A percentile compares a stretch with the other conserved stretches of the same genome.
Conservation (phyloP, 306 rosid genomes). For the Arachis hypogaea region DNA sequence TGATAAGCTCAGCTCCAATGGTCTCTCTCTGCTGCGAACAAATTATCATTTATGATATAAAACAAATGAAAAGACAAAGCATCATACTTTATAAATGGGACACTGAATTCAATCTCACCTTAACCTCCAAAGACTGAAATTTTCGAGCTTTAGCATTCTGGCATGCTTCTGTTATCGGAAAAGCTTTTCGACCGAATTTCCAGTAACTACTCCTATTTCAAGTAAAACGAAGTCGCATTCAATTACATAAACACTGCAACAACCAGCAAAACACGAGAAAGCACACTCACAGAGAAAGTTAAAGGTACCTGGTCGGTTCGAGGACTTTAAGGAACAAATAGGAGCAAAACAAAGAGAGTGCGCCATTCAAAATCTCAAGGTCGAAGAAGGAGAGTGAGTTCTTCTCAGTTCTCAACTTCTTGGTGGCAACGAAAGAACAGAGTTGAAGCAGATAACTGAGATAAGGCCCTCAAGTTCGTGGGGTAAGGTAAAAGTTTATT, state of each 20-base stretch:
- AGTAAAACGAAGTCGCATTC: conserved; percentile 27
- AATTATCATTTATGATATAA: neutral
- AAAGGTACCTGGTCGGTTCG: conserved; percentile 69
- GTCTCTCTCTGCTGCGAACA: neutral
- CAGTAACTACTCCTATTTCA: conserved; percentile 48
- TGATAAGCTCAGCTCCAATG: neutral
- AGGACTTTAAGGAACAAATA: conserved; percentile 61
- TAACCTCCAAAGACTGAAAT: conserved; percentile 65
- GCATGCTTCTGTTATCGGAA: conserved; percentile 55
- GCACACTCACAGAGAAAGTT: neutral
- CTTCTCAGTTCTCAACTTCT: conserved; percentile 4
- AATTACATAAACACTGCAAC: conserved; percentile 10
- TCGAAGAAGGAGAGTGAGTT: conserved; percentile 33
- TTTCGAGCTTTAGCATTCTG: conserved; percentile 62
- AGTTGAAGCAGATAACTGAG: conserved; percentile 17
- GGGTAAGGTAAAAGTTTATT: conserved; percentile 19
- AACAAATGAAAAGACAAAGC: neutral
- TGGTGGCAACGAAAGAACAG: conserved; percentile 14
- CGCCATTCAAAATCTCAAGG: conserved; percentile 58
- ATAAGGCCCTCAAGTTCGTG: conserved; percentile 44
- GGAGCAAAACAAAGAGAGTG: conserved; percentile 54
- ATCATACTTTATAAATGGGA: conserved; percentile 11
- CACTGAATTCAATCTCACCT: conserved; percentile 57
- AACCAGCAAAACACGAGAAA: conserved; percentile 11
- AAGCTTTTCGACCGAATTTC: conserved; percentile 58